Base-by-base conservation (phyloP, 2,329 filamentous ascomycete genomes). In the Pseudogymnoascus sp. region DNA sequence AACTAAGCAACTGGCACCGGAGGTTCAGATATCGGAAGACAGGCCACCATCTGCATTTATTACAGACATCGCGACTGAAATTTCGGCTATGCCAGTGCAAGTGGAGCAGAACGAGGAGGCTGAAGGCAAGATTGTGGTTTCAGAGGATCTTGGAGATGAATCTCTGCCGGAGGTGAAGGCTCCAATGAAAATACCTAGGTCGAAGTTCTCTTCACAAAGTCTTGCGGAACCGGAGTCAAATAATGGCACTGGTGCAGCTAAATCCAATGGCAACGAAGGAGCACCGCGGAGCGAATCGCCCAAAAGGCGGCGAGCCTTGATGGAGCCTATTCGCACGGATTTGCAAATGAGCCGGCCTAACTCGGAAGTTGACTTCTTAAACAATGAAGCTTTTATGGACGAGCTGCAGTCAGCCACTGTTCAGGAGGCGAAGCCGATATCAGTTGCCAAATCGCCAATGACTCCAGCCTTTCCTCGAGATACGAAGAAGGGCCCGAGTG, bases 321-420 rank as follows among this genome's bases (percentile, higher is more conserved):
- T 79, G 18, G 82, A 86, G 29, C 83, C 84, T 16, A 87, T 89
- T 61, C 77, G 75, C 39, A 85, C 83, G 2, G 77, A 81, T 65
- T 63, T 68, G 18, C 73, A 74, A 26, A 73, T 66, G 54, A 75
- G 69, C 63, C 40, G 63, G 18, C 67, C 70, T 14, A 70, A 71
- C 62, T 72, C 78, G 1, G 77, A 79, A 42, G 70, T 81, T 45
- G 82, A 83, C 72, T 76, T 85, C 42, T 81, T 76, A 26, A 87
- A 89, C n/a, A 90, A 93, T 73, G 90, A 95, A 71, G 88, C 86
- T 14, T 83, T 93, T 66, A 89, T 96, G 83, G 89, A 96, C 64
- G 92, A 96, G 75, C 77, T 96, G 63, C 89, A 91, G 69, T 89
- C 85, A 63, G 92, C 91, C 29, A 92, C 88, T 1, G 78, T 96